Conservation (phyloP, 2,329 filamentous ascomycete species). For the Calycina marina region DNA sequence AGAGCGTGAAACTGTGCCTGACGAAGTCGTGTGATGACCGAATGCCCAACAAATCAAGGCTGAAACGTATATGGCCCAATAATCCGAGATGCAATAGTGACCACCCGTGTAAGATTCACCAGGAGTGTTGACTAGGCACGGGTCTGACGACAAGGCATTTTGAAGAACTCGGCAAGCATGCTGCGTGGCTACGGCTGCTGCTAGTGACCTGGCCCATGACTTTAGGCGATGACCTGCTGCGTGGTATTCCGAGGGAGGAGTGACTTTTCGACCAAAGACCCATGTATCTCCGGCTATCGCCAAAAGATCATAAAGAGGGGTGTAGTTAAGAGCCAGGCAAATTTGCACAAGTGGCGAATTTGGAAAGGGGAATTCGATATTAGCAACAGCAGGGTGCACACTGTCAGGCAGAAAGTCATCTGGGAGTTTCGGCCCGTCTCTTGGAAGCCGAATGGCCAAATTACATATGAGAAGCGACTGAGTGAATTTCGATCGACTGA, state of each 20-base stretch:
- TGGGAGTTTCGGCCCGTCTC: slow-evolving; percentile 21
- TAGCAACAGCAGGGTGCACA: slow-evolving; percentile 6
- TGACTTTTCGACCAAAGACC: slow-evolving; percentile 40
- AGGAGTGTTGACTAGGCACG: slow-evolving; percentile 3
- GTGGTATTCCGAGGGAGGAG: slow-evolving; percentile 28
- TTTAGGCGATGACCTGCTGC: slow-evolving; percentile 33
- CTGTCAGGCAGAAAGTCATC: slow-evolving; percentile 7
- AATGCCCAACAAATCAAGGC: slow-evolving; percentile 46
- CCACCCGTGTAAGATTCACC: slow-evolving; percentile 4
- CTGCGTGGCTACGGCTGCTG: slow-evolving; percentile 30
- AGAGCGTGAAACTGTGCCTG: slow-evolving; percentile 6
- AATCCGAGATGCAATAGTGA: slow-evolving; percentile 28
- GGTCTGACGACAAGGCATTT: slow-evolving; percentile 26
- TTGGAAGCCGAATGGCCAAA: slow-evolving; percentile 14
- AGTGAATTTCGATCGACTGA: slow-evolving; percentile 9
- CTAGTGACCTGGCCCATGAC: slow-evolving; percentile 30
- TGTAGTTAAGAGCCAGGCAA: slow-evolving; percentile 41
- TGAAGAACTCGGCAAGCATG: slow-evolving; percentile 38
- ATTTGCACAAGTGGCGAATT: slow-evolving; percentile 32
- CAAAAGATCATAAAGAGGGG: slow-evolving; percentile 41
- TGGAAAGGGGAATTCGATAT: slow-evolving; percentile 27
- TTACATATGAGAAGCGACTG: slow-evolving; percentile 16
- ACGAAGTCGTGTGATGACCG: slow-evolving; percentile 22
- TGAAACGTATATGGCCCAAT: slow-evolving; percentile 42
- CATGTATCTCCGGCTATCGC: slow-evolving; percentile 44